Evolutionary conservation across 1,284 basidiomycete species (phyloP), one percentile per base, ranked within the genome.

Genomic region (Moesziomyces antarcticus): DNA sequence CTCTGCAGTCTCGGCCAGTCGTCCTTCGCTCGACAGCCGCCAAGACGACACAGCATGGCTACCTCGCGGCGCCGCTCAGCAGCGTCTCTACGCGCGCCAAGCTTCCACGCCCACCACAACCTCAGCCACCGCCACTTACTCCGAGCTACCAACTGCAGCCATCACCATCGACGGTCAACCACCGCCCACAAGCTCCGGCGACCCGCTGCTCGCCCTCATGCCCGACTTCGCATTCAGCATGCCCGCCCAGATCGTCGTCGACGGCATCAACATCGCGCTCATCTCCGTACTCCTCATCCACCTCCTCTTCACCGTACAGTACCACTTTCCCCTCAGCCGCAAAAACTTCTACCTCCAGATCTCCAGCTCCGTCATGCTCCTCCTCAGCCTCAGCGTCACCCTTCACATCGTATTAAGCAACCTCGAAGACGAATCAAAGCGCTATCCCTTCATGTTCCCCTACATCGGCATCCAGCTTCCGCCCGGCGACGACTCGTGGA

Each of bases 381-480:
- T 97, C 44, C 58, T 79, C 56, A 82, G 73, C 64, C 56, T 81
- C 22, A 65, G 67, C 44, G 79, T 81, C 9, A 76, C 81, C 10
- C 57, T 84, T 0, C 73, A 75, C 37, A 88, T 94, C 78, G 88
- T 96, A 37, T 87, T 97, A 8, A 83, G 87, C 0, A 86, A 88
- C 3, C 87, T 91, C 4, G 85, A 89, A 5, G 73, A 86, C 2
- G 89, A 91, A 72, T 93, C 91, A 68, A 87, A 89, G 74, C 85
- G 85, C 35, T 97, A 94, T 93, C 96, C 96, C 0, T 97, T 94
- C 85, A 95, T 94, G 91, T 90, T 98, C 55, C 91, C 91, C 69
- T 99, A 97, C 84, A 87, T 95, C 48, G 89, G 92, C 5, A 90
- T 96, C 44, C 84, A 85, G 62, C 77, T 86, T 35, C 88, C 90